Evolutionary conservation across 1,284 basidiomycete genomes (phyloP).

Genomic region (Macrocystidia cucumis): DNA sequence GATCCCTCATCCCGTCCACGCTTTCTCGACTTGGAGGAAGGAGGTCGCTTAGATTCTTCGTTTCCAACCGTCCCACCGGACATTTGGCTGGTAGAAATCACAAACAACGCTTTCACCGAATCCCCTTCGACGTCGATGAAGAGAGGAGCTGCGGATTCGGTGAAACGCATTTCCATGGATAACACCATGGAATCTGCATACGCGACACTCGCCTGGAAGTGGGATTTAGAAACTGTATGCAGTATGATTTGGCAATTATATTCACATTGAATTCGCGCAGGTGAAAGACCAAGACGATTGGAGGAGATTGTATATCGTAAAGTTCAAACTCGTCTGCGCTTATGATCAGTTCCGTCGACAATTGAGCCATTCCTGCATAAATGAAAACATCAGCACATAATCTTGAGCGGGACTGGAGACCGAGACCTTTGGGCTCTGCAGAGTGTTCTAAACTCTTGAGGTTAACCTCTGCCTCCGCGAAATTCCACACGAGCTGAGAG

Average conservation of each 20-base stretch:
- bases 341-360: conserved; percentile 67
- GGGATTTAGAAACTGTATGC: conserved; percentile 6
- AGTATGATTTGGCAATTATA: conserved; percentile 6
- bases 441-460: conserved; percentile 64
- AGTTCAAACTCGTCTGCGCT: conserved; percentile 70
- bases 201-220: conserved; percentile 59
- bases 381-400: conserved; percentile 3
- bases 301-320: conserved; percentile 54
- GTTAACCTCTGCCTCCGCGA: conserved; percentile 54
- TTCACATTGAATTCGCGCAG: conserved; percentile 74
- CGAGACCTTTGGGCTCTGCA: conserved; percentile 53
- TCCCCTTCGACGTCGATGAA: conserved; percentile 68
- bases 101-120: conserved; percentile 53
- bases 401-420: conserved; percentile 2
- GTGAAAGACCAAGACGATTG: conserved; percentile 68
- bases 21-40: conserved; percentile 22
- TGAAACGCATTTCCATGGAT: conserved; percentile 64
- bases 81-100: conserved; percentile 65
- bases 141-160: conserved; percentile 61
- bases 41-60: conserved; percentile 13
- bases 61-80: conserved; percentile 27
- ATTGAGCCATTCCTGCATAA: conserved; percentile 45
- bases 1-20: conserved; percentile 35
- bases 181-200: conserved; percentile 65
- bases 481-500: conserved; percentile 72